Evolutionary conservation across 2,329 filamentous ascomycete genomes (phyloP).

Genomic region (Aspergillus brunneoviolaceus): DNA sequence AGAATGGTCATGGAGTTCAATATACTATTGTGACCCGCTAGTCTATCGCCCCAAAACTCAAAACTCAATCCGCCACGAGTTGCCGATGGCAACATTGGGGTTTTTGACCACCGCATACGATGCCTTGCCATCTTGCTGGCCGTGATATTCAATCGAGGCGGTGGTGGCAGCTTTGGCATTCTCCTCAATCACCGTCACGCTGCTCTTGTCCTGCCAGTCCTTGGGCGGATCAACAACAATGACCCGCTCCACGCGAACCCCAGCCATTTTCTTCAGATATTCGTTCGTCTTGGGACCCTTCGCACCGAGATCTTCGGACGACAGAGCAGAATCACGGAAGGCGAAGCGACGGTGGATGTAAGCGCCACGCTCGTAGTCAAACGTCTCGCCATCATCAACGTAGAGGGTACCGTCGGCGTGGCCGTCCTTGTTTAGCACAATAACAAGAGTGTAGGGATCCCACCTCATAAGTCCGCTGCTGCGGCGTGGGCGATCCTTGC

Average conservation of each 20-base stretch:
- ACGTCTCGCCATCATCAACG: constrained; percentile 89
- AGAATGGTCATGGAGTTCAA: background rate
- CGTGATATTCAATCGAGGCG: constrained; percentile 59
- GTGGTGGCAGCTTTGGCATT: constrained; percentile 43
- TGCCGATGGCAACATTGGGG: constrained; percentile 61
- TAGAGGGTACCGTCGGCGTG: constrained; percentile 82
- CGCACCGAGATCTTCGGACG: constrained; percentile 65
- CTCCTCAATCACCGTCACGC: constrained; percentile 54
- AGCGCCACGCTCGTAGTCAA: constrained; percentile 79
- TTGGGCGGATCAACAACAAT: constrained; percentile 77
- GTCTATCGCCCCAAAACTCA: constrained; percentile 12
- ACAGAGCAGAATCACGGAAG: constrained; percentile 61
- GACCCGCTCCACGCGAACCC: constrained; percentile 79
- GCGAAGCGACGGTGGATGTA: constrained; percentile 83
- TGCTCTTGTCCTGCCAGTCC: constrained; percentile 65
- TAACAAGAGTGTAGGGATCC: constrained; percentile 90
- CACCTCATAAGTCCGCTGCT: constrained; percentile 87
- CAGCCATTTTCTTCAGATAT: constrained; percentile 76
- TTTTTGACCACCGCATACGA: constrained; percentile 64
- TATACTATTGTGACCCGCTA: background rate
- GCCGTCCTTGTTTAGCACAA: constrained; percentile 67
- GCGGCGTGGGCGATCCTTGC: constrained; percentile 82
- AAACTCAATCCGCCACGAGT: constrained; percentile 64
- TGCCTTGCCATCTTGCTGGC: constrained; percentile 54
- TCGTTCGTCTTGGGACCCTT: constrained; percentile 64